Conservation (phyloP, 2,329 filamentous ascomycete species). For the Colletotrichum cordylinicola region DNA sequence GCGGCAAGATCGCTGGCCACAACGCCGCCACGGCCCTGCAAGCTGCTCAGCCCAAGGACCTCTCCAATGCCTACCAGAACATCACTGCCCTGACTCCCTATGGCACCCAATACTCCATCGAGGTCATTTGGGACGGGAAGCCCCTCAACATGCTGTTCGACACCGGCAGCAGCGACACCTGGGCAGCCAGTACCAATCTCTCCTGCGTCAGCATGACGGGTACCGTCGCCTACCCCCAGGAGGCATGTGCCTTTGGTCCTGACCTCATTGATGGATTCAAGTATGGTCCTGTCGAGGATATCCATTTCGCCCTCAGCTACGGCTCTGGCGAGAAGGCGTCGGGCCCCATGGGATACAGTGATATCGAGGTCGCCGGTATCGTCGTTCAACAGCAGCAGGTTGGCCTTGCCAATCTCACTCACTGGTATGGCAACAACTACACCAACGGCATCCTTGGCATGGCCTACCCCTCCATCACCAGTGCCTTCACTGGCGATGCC, state of each 20-base stretch:
- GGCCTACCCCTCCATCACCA: constrained; percentile 56
- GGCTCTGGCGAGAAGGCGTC: constrained; percentile 54
- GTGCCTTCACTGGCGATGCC: constrained; percentile 47
- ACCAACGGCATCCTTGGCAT: constrained; percentile 58
- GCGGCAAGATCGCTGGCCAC: constrained; percentile 25
- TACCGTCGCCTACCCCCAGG: constrained; percentile 29
- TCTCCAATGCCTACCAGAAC: constrained; percentile 37
- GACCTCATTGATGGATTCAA: constrained; percentile 44
- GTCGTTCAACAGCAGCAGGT: constrained; percentile 51
- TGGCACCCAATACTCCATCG: constrained; percentile 48
- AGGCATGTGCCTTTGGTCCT: constrained; percentile 46
- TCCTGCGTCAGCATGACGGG: constrained; percentile 45
- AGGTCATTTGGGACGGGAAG: constrained; percentile 43
- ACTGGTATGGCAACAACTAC: constrained; percentile 57
- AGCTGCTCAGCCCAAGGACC: constrained; percentile 12
- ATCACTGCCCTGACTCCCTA: constrained; percentile 41
- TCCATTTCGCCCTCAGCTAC: constrained; percentile 53
- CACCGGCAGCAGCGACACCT: constrained; percentile 59
- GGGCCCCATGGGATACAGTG: constrained; percentile 52
- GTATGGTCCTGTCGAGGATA: constrained; percentile 39
- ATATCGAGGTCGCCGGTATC: constrained; percentile 52
- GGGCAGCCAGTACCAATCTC: constrained; percentile 48
- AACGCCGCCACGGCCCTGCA: constrained; percentile 35
- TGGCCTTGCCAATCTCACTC: constrained; percentile 53
- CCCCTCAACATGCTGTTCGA: constrained; percentile 51